Base-by-base conservation (phyloP, 176 grass and related monocot genomes). In the Zoysia japonica region DNA sequence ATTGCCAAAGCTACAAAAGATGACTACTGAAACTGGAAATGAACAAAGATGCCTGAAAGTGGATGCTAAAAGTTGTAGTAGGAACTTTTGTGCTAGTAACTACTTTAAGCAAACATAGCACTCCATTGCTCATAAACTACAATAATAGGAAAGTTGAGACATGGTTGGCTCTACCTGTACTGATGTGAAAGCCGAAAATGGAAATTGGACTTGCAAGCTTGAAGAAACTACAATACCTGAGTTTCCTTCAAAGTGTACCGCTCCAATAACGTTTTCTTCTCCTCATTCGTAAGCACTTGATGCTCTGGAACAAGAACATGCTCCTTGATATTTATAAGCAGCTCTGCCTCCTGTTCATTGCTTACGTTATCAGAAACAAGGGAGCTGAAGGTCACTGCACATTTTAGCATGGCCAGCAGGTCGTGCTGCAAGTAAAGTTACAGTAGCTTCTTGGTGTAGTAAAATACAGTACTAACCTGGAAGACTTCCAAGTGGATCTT, bases 291-390 rank as follows among this genome's bases (percentile, higher is more conserved):
- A 61, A 96, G 93, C 66, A 96, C 82, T 28, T 96, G 90, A 81
- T 96, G 93, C 70, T 92, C 87, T 65, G 93, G 89, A 74, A 92
- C 85, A 67, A 96, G 89, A 77, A 92, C 90, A 84, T 96, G 93
- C 17, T 96, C 93, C 79, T 96, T 96, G 52, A 96, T 90, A 69
- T 96, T 96, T 79, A 96, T 72, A 77, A 96, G 93, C 81, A 96
- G 42, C 72, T 96, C 93, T 5, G 93, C 84, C 40, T 96, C 93
- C 90, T 92, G 82, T 36, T 15, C 43, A 78, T 81, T 57, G 48
- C 47, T 68, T 87, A 51, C 42, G 51, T 81, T 72, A 89, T 71
- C 43, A 83, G 76, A 68, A 8, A 60, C 2, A 43, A 12, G 9
- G 64, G 39, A 64, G 13, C 47, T 57, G 19, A 40, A 71, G 5